Evolutionary conservation across 2,329 filamentous ascomycete species (phyloP), one percentile per base, ranked within the genome.

Genomic region (Teratosphaeria zuluensis): DNA sequence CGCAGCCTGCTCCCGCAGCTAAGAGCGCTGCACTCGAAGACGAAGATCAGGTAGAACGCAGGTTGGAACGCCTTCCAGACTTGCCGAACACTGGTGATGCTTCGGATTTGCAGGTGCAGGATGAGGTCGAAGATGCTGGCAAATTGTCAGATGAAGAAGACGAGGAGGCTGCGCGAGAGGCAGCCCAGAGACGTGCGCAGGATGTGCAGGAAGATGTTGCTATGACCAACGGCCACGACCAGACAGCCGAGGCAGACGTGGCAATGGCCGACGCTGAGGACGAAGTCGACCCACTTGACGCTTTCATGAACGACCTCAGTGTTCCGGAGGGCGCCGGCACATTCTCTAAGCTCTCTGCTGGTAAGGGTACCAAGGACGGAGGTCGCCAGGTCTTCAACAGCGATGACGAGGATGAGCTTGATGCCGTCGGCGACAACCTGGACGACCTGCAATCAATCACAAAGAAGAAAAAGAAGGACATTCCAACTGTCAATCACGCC

Each of bases 401-500:
- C 58, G 82, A 85, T 61, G 87, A 95, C 62, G 91, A 95, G 60
- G 78, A 82, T 14, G 80, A 82, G 59, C 72, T 87, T 55, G 84
- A 84, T 35, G 81, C 84, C 33, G 78, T 87, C 33, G 84, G 84
- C 35, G 81, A 86, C 64, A 81, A 81, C 2, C 84, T 86, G 65
- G 84, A 86, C 65, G 80, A 84, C 66, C 78, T 85, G 52, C 81
- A 82, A n/a, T 80, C 85, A 63, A 68, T 78, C 75, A 68, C 87
- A 81, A 81, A 87, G 78, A 81, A 81, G 69, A 96, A 96, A 78
- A 96, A 96, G 80, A 96, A 96, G 75, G 94, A 97, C 61, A 86
- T 97, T n/a, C 91, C 92, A 0, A 80, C 80, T 0, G 82, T 95
- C 57, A 87, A 99, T 74, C 95, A 97, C 73, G 82, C 79, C 66